Evolutionary conservation across 2,329 filamentous ascomycete species (phyloP).

Genomic region (Chaetomium sp.): DNA sequence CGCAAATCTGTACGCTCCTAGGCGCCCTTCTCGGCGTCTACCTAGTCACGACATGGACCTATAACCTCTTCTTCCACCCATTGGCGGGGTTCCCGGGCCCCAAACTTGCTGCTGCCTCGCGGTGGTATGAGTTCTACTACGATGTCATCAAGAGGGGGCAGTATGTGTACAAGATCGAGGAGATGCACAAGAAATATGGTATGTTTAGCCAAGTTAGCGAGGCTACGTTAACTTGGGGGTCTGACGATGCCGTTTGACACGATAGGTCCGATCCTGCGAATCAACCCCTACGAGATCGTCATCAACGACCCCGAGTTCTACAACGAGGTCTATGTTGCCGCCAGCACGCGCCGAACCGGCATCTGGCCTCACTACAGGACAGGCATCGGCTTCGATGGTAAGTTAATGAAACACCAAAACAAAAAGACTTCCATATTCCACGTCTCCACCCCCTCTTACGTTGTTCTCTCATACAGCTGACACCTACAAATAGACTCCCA

Average conservation of each 20-base stretch:
- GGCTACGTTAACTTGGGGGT: not conserved
- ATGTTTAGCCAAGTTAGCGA: not conserved
- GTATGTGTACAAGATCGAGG: slow-evolving; percentile 35
- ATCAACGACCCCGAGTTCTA: slow-evolving; percentile 26
- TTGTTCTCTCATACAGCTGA: no score
- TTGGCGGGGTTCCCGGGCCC: slow-evolving; percentile 37
- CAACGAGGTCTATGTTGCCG: slow-evolving; percentile 23
- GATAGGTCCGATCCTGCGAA: slow-evolving; percentile 29
- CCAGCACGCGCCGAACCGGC: slow-evolving; percentile 10
- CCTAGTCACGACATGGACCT: no score
- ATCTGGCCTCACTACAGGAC: slow-evolving; percentile 10
- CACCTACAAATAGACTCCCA: no score
- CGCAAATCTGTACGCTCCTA: no score
- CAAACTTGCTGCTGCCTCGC: slow-evolving; percentile 35
- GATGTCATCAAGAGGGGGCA: slow-evolving; percentile 33
- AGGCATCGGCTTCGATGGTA: no score
- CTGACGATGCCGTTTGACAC: not conserved
- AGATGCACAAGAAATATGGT: slow-evolving; percentile 38
- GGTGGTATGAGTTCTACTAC: slow-evolving; percentile 39
- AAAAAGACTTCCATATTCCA: no score
- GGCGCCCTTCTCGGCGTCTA: no score
- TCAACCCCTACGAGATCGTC: slow-evolving; percentile 30
- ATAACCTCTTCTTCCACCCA: not conserved
- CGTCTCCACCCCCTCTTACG: no score
- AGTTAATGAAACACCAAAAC: no score